phyloP scores from a whole-genome alignment of 495 filamentous ascomycete genomes.

The Neurospora sp. region DNA sequence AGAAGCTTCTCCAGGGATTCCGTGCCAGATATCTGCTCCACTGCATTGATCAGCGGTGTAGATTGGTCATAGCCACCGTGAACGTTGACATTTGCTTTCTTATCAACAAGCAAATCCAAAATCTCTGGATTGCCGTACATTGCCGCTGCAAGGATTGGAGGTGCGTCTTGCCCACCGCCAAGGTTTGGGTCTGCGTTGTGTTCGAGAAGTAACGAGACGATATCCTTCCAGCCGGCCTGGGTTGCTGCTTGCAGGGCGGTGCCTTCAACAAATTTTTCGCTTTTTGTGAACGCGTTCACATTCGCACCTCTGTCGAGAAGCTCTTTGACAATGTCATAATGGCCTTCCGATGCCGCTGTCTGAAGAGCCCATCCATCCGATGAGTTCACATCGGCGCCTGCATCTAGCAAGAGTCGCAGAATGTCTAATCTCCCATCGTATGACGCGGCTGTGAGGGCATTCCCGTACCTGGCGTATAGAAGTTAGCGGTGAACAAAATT shows the following conservation, averaged over 20 bases:
- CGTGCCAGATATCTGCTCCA: neutral
- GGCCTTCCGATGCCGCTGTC: constrained; percentile 21
- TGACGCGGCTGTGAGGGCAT: neutral
- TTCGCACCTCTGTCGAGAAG: constrained; percentile 22
- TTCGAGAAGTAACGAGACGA: constrained; percentile 22
- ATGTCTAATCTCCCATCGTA: neutral
- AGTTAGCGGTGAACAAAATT: neutral
- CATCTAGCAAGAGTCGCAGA: neutral
- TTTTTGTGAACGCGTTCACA: constrained; percentile 17
- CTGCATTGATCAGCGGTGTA: neutral
- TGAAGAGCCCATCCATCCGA: constrained; percentile 19
- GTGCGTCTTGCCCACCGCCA: constrained; percentile 15
- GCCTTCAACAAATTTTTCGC: constrained; percentile 8
- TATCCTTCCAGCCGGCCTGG: constrained; percentile 16
- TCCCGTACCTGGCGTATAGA: neutral
- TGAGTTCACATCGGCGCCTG: neutral
- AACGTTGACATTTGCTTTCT: constrained; percentile 14
- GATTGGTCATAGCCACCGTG: constrained; percentile 1
- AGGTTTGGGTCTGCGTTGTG: constrained; percentile 20
- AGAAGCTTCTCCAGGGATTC: neutral
- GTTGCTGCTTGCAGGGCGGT: constrained; percentile 24
- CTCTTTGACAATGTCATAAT: constrained; percentile 20
- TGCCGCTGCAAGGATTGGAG: constrained; percentile 20
- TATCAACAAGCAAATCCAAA: constrained; percentile 17
- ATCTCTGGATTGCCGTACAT: constrained; percentile 17